Percentiles rank a stretch among this genome's conserved stretches.
Evolutionary conservation across 176 grass and related monocot genomes (phyloP).

Genomic region (Tillandsia fasciculata): DNA sequence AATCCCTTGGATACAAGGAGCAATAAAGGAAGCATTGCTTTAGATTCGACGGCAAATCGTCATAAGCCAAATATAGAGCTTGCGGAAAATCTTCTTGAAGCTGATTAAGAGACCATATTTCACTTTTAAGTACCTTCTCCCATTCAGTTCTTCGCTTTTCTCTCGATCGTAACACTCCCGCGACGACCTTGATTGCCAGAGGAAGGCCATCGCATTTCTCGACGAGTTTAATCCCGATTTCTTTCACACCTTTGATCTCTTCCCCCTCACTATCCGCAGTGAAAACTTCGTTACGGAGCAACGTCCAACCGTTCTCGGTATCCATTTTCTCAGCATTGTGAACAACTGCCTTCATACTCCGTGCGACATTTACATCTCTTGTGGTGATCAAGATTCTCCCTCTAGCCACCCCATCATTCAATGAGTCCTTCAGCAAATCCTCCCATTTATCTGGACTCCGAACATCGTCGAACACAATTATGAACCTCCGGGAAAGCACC

Average conservation of each 20-base stretch:
- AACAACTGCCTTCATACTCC: slow-evolving; percentile 43
- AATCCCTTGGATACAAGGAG: slow-evolving; percentile 57
- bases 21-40: slow-evolving; percentile 83
- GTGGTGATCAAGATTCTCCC: slow-evolving; percentile 53
- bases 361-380: slow-evolving; percentile 24
- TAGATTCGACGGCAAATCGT: slow-evolving; percentile 53
- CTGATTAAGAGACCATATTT: slow-evolving; percentile 37
- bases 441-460: slow-evolving; percentile 43
- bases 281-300: slow-evolving; percentile 34
- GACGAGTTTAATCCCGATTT: slow-evolving; percentile 48
- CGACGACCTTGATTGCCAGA: slow-evolving; percentile 55
- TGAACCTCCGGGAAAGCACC: slow-evolving; percentile 45
- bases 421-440: slow-evolving; percentile 41
- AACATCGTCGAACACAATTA: slow-evolving; percentile 74
- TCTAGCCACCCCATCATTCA: slow-evolving; percentile 45
- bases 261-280: slow-evolving; percentile 16
- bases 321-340: slow-evolving; percentile 48
- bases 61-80: slow-evolving; percentile 58
- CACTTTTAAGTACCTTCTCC: slow-evolving; percentile 46
- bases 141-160: slow-evolving; percentile 36
- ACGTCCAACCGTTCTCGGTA: slow-evolving; percentile 30
- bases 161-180: slow-evolving; percentile 46
- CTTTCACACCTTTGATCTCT: slow-evolving; percentile 28
- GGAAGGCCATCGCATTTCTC: slow-evolving; percentile 64
- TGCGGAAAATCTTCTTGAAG: slow-evolving; percentile 41